Evolutionary conservation across 2,329 filamentous ascomycete species (phyloP).

Genomic region (Trichoderma guizhouense): DNA sequence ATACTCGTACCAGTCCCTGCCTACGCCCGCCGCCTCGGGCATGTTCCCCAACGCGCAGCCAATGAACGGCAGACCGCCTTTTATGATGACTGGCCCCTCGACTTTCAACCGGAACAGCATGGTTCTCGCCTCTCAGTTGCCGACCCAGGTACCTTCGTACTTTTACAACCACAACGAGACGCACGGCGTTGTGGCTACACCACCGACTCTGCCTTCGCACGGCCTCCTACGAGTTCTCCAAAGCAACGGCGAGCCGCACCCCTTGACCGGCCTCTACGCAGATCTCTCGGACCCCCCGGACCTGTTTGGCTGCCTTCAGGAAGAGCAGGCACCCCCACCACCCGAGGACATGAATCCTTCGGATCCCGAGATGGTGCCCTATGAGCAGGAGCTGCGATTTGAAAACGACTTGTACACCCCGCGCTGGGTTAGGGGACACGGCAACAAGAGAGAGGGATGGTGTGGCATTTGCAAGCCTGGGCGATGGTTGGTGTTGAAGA

Average conservation of each 20-base stretch:
- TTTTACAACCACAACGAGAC: slow-evolving; percentile 49
- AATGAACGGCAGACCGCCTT: slow-evolving; percentile 54
- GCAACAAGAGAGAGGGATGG: slow-evolving; percentile 86
- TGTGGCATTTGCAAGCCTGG: slow-evolving; percentile 85
- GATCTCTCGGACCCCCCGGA: slow-evolving; percentile 74
- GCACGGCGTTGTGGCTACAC: slow-evolving; percentile 45
- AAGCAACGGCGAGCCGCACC: slow-evolving; percentile 68
- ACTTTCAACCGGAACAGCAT: slow-evolving; percentile 55
- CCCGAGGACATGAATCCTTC: slow-evolving; percentile 78
- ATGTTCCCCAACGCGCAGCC: slow-evolving; percentile 47
- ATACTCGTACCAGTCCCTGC: slow-evolving; percentile 44
- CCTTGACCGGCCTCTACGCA: slow-evolving; percentile 65
- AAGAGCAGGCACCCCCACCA: slow-evolving; percentile 70
- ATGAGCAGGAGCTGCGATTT: slow-evolving; percentile 76
- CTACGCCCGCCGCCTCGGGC: slow-evolving; percentile 28
- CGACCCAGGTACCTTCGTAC: slow-evolving; percentile 49
- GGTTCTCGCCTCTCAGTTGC: slow-evolving; percentile 48
- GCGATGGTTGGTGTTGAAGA: slow-evolving; percentile 83
- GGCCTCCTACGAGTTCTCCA: slow-evolving; percentile 71
- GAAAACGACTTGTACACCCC: slow-evolving; percentile 81
- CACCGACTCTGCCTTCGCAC: slow-evolving; percentile 64
- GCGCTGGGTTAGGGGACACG: slow-evolving; percentile 78
- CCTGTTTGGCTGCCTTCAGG: slow-evolving; percentile 69
- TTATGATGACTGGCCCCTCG: slow-evolving; percentile 50
- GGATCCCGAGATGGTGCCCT: slow-evolving; percentile 71